Base-by-base conservation (phyloP, 257 asterid genomes). In the Anisodus tanguticus region DNA sequence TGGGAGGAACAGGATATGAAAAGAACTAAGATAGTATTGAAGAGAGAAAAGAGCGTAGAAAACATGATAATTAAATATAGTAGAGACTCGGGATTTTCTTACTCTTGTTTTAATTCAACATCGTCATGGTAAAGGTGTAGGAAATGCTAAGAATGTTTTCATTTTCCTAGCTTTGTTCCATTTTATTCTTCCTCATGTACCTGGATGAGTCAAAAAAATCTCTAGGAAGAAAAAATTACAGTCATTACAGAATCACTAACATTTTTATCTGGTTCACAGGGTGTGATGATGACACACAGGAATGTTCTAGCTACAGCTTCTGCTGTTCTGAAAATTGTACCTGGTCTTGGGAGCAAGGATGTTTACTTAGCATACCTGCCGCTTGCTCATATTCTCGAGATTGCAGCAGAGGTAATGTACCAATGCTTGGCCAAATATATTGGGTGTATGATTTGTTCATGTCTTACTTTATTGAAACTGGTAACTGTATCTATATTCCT, bases 281-380 rank as follows among this genome's bases (percentile, higher is more conserved):
- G 99, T 85, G 99, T 97, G 85, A 93, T 97, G 97, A 97, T 97
- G 99, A 97, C 99, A 49, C 99, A 95, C 90, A 90, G 93, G 80
- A 97, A 93, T 74, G 90, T 97, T 86, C 90, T 97, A 87, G 97
- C 98, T 79, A 95, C 98, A 81, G 95, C 89, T 74, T 92, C 99
- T 82, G 99, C 97, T 84, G 99, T 97, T 81, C 86, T 97, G 97
- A 90, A 95, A 66, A 90, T 90, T 87, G 97, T 97, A 83, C 99
- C 99, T 54, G 91, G 89, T 84, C 90, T 97, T 76, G 97, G 95
- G 86, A 87, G 85, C 87, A 78, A 87, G 63, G 99, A 97, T 57
- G 94, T 93, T 80, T 97, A 97, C 89, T 90, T 97, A 85, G 99
- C 99, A 45, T 97, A 97, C 85, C 88, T 97, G 74, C 99, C 99